Evolutionary conservation across 1,284 basidiomycete genomes (phyloP), one percentile per base, ranked within the genome.

Genomic region (Malassezia nana): DNA sequence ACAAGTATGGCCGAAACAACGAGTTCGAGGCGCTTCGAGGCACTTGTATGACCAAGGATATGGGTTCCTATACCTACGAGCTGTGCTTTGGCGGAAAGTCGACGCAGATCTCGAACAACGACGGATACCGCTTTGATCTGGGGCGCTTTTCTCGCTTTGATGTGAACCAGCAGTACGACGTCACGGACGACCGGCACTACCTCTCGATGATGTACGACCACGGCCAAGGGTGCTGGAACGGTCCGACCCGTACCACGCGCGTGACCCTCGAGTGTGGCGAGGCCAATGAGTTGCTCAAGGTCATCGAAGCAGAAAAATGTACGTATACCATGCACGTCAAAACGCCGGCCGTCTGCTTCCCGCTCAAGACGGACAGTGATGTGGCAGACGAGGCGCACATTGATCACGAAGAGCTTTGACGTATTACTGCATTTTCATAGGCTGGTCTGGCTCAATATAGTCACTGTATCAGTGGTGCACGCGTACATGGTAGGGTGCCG

Each of bases 11-110:
- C 7, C 75, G 77, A 0, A 80, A 89, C 29, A 89, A 87, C 55
- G 89, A 95, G 77, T 99, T 89, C 87, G 92, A 92, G 79, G 90
- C 92, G 76, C 80, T 98, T 10, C 85, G 94, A 31, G 80, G 81
- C 8, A 79, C 80, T 4, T 98, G 92, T 67, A 75, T 98, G 20
- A 46, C 52, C n/a, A 85, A 83, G 66, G 82, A 90, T 51, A 79
- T 81, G 15, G 92, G 92, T 77, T 92, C 95, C 84, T 98, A 96
- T 76, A 89, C 84, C 1, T 99, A 98, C 75, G 88, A 92, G 73
- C 79, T 95, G n/a, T 98, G 92, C 77, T 81, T 95, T 67, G 95
- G 96, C 62, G 82, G 84, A 12, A 82, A 85, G 62, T 87, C 86
- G 1, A 85, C 79, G 49, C 92, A 99, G 76, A 94, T 87, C 75